phyloP scores from a whole-genome alignment of 495 filamentous ascomycete species.

The Penicillium steckii region DNA sequence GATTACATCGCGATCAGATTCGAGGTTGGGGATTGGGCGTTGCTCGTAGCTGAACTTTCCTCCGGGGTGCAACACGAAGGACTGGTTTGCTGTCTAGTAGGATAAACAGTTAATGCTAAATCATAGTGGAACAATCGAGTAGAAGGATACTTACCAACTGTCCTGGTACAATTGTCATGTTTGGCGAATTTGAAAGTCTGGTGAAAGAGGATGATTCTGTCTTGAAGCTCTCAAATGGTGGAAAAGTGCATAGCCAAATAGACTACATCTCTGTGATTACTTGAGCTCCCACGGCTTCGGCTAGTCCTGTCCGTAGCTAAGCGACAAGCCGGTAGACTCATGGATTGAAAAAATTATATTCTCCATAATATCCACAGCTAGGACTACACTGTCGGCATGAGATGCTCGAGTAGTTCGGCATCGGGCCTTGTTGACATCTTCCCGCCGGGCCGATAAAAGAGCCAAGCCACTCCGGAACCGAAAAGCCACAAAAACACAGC shows the following conservation, averaged over 20 bases:
- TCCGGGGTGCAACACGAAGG: slow-evolving; percentile 23
- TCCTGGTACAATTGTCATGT: background rate
- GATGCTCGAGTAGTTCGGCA: background rate
- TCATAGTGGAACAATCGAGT: background rate
- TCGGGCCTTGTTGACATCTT: background rate
- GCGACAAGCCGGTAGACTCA: background rate
- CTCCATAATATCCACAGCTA: background rate
- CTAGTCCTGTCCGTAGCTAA: background rate
- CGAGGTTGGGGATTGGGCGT: slow-evolving; percentile 1
- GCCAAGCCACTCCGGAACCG: slow-evolving; percentile 1
- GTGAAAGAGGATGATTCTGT: background rate
- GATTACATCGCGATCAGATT: slow-evolving; percentile 17
- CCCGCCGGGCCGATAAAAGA: background rate
- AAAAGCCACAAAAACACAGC: background rate
- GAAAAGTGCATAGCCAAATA: too few species aligned
- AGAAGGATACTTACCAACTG: background rate
- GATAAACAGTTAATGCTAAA: background rate
- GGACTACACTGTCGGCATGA: background rate
- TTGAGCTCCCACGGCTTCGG: background rate
- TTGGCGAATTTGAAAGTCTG: background rate
- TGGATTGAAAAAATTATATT: background rate
- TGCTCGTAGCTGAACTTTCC: slow-evolving; percentile 24
- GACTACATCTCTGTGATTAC: background rate
- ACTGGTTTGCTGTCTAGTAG: slow-evolving; percentile 10
- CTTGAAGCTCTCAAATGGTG: too few species aligned